phyloP scores from a whole-genome alignment of 768 basidiomycete genomes.

The Amanita pseudoporphyria region DNA sequence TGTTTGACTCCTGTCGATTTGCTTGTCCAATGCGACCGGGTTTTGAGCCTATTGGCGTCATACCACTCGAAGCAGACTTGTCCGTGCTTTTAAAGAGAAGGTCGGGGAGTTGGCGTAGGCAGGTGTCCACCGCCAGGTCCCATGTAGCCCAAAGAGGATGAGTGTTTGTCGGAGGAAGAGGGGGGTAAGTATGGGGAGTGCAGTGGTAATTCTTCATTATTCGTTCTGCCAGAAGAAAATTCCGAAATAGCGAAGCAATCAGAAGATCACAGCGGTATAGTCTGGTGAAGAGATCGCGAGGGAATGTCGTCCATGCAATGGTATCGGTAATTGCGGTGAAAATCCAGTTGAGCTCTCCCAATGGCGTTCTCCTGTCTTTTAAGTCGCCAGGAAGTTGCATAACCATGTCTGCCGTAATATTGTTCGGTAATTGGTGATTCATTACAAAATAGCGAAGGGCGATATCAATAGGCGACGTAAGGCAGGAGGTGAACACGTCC shows the following conservation, averaged over 20 bases:
- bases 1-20: constrained; percentile 17
- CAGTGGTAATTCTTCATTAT: constrained; percentile 98
- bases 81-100: constrained; percentile 40
- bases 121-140: constrained; percentile 95
- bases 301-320: constrained; percentile 98
- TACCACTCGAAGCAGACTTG: constrained; percentile 12
- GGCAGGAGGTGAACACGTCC: constrained; percentile 94
- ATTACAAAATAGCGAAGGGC: constrained; percentile 91
- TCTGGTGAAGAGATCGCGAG: constrained; percentile 86
- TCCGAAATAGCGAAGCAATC: constrained; percentile 93
- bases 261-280: constrained; percentile 92
- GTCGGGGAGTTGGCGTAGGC: constrained; percentile 86
- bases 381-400: constrained; percentile 94
- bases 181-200: constrained; percentile 88
- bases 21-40: constrained; percentile 33
- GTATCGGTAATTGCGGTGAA: constrained; percentile 99
- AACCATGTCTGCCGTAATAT: constrained; percentile 81
- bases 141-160: constrained; percentile 95
- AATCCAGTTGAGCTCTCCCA: constrained; percentile 99
- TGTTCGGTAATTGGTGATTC: constrained; percentile 76
- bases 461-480: constrained; percentile 97
- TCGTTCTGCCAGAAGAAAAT: constrained; percentile 93
- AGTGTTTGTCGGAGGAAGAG: constrained; percentile 92
- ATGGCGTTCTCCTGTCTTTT: constrained; percentile 90
- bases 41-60: constrained; percentile 20